Percentiles rank a stretch among this genome's conserved stretches.
Evolutionary conservation across 768 basidiomycete genomes (phyloP).

Genomic region (Suillus clintonianus): DNA sequence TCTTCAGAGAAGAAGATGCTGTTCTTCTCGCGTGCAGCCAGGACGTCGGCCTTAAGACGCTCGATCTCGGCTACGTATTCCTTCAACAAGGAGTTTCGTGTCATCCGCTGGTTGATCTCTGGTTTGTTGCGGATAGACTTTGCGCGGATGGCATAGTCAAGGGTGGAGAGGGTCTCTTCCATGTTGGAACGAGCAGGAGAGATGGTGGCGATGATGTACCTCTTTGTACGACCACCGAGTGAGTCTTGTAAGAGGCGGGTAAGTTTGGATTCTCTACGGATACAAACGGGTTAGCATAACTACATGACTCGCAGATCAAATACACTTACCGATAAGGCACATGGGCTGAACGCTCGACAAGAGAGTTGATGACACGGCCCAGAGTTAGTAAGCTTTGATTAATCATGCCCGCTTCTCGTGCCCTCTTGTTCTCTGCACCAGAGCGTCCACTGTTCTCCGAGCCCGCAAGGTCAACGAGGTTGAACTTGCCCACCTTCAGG

Average conservation of each 20-base stretch:
- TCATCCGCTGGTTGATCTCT: conserved; percentile 93
- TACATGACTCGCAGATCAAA: not conserved
- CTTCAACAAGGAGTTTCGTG: conserved; percentile 86
- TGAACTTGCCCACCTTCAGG: conserved; percentile 91
- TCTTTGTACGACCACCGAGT: conserved; percentile 96
- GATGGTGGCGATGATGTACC: conserved; percentile 95
- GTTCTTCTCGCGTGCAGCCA: conserved; percentile 93
- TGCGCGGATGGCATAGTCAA: conserved; percentile 94
- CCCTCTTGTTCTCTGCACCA: conserved; percentile 93
- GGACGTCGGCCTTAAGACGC: conserved; percentile 83
- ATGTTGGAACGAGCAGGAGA: conserved; percentile 92
- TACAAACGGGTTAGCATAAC: not conserved
- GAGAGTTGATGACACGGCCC: conserved; percentile 92
- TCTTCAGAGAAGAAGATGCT: conserved; percentile 94
- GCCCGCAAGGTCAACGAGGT: conserved; percentile 95
- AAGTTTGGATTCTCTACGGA: conserved; percentile 89
- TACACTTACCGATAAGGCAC: conserved; percentile 84
- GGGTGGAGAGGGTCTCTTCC: conserved; percentile 96
- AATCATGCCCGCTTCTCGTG: conserved; percentile 97
- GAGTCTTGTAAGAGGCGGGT: conserved; percentile 98
- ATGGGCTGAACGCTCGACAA: conserved; percentile 90
- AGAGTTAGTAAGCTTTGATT: conserved; percentile 95
- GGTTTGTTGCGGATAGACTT: conserved; percentile 96
- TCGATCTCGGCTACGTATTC: conserved; percentile 95
- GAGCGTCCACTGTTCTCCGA: conserved; percentile 96